These are phyloP conservation scores for Waltergamsia citrina DNA, from an alignment of 2,329 filamentous ascomycete species.

Conservation along the genomic window DNA sequence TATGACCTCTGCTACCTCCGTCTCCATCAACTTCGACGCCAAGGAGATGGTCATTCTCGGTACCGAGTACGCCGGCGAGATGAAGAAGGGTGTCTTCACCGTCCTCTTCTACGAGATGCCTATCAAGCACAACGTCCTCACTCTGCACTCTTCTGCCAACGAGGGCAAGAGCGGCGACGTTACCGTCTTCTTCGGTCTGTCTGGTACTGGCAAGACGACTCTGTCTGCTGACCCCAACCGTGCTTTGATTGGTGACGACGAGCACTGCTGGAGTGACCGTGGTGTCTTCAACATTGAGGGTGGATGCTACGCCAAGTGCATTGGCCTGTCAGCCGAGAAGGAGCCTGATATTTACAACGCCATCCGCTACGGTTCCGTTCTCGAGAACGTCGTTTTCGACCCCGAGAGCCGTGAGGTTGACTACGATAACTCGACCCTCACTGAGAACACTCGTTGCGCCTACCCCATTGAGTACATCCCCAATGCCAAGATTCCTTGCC, in stretches of 20 bases:
- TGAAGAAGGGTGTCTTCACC: constrained; percentile 96
- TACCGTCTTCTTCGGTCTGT: constrained; percentile 98
- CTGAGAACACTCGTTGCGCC: constrained; percentile 96
- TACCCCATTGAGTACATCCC: constrained; percentile 99
- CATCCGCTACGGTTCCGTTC: constrained; percentile 92
- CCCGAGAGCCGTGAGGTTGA: constrained; percentile 81
- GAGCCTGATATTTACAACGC: constrained; percentile 96
- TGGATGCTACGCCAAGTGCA: constrained; percentile 98
- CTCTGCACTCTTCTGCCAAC: constrained; percentile 96
- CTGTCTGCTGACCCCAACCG: constrained; percentile 95
- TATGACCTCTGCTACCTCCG: constrained; percentile 97
- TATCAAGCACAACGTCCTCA: constrained; percentile 98
- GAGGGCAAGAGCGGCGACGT: constrained; percentile 92
- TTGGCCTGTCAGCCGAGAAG: constrained; percentile 95
- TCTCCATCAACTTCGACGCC: constrained; percentile 97
- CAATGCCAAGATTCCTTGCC: constrained; percentile 97
- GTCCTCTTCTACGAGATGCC: constrained; percentile 99
- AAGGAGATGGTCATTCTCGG: constrained; percentile 99
- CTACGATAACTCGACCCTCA: constrained; percentile 91
- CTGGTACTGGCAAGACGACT: constrained; percentile 97
- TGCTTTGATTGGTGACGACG: constrained; percentile 92
- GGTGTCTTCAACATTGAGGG: constrained; percentile 99
- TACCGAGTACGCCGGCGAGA: constrained; percentile 84
- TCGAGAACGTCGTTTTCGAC: constrained; percentile 98
- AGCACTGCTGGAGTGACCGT: constrained; percentile 97